Percentiles rank a stretch among this genome's conserved stretches.
Evolutionary conservation across 345 rosid genomes (phyloP).

Genomic region (Aegle marmelos): DNA sequence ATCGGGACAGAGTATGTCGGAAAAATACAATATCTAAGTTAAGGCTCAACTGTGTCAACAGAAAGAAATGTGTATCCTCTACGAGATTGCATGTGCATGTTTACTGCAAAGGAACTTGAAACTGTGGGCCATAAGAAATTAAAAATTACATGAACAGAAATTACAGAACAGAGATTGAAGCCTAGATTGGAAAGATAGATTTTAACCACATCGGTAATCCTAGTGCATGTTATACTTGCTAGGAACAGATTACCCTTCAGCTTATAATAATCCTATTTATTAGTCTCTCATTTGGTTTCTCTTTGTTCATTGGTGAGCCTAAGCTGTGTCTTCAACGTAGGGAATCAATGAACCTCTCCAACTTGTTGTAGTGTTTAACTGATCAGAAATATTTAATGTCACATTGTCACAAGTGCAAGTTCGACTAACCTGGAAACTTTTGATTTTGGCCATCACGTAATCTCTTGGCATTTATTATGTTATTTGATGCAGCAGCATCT

Average conservation of each 20-base stretch:
- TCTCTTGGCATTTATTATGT: conserved; percentile 42
- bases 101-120: background rate
- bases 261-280: background rate
- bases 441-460: conserved; percentile 43
- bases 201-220: background rate
- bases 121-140: background rate
- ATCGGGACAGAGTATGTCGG: background rate
- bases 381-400: background rate
- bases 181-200: background rate
- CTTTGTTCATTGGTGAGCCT: background rate
- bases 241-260: background rate
- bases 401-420: background rate
- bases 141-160: background rate
- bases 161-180: background rate
- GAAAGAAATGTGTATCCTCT: background rate
- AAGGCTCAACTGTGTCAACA: background rate
- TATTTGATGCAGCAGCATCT: conserved; percentile 31
- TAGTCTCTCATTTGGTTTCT: background rate
- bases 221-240: background rate
- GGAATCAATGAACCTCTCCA: background rate
- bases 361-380: background rate
- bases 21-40: background rate
- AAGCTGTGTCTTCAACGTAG: background rate
- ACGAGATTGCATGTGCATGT: background rate
- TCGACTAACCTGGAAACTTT: conserved; percentile 57